A percentile compares a stretch with the other conserved stretches of the same genome.
Conservation (phyloP, 441 rosid genomes). For the Aquilaria agallochum region DNA sequence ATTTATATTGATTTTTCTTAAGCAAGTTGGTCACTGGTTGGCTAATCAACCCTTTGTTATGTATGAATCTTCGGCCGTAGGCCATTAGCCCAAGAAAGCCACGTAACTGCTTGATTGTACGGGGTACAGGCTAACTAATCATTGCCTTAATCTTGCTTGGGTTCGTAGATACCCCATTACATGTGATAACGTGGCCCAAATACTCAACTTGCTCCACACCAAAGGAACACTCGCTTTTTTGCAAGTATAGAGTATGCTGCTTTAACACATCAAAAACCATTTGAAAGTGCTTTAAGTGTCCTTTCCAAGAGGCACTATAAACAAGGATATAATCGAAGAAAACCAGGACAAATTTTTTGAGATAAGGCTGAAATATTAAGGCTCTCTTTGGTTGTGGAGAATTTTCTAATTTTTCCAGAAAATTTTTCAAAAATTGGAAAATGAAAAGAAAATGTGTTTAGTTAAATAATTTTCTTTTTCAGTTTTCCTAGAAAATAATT, state of each 20-base stretch:
- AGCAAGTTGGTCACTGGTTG: too few relatives aligned
- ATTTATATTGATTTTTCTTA: too few relatives aligned
- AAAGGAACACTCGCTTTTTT: not conserved
- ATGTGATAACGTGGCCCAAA: not conserved
- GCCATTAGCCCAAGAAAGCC: constrained; percentile 3
- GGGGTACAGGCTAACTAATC: not conserved
- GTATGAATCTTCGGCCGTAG: not conserved
- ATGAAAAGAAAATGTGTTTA: too few relatives aligned
- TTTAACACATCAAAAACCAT: not conserved
- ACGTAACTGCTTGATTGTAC: not conserved
- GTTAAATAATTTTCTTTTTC: too few relatives aligned
- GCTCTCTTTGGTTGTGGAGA: too few relatives aligned
- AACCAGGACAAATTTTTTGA: not conserved
- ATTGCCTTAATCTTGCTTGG: not conserved
- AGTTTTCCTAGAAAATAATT: too few relatives aligned
- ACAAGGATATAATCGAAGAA: not conserved
- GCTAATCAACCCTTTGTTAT: not conserved
- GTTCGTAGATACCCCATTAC: constrained; percentile 1
- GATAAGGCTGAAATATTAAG: not conserved
- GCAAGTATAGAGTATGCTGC: not conserved
- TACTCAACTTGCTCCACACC: not conserved
- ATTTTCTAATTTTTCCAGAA: too few relatives aligned
- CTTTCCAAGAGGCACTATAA: not conserved
- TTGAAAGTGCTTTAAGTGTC: not conserved
- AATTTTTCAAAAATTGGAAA: too few relatives aligned